phyloP scores from a whole-genome alignment of 306 rosid genomes.

The Prunus dulcis region DNA sequence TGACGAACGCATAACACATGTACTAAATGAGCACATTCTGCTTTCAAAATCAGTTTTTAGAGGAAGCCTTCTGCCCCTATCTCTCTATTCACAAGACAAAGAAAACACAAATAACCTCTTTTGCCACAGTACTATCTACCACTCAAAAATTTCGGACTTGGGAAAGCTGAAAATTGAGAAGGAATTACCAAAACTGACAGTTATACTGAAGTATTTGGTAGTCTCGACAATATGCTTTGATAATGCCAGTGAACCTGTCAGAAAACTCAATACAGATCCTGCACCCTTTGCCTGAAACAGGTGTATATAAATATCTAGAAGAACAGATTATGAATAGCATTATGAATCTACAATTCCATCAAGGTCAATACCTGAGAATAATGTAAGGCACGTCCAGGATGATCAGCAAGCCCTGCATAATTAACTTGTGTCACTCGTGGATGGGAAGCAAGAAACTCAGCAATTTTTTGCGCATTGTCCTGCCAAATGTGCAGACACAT shows the following conservation, averaged over 20 bases:
- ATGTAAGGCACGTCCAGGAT: slow-evolving; percentile 76
- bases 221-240: slow-evolving; percentile 89
- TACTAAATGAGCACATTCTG: background rate
- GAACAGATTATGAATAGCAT: slow-evolving; percentile 1
- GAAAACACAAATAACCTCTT: background rate
- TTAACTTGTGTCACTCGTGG: slow-evolving; percentile 71
- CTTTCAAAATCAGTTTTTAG: background rate
- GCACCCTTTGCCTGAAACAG: slow-evolving; percentile 82
- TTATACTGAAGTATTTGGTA: slow-evolving; percentile 82
- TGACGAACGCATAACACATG: background rate
- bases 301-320: slow-evolving; percentile 12
- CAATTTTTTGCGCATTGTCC: slow-evolving; percentile 92
- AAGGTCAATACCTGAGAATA: slow-evolving; percentile 68
- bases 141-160: background rate
- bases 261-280: slow-evolving; percentile 88
- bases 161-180: slow-evolving; percentile 3
- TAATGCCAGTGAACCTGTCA: slow-evolving; percentile 75
- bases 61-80: background rate
- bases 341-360: slow-evolving; percentile 15
- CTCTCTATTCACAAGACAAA: background rate
- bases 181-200: slow-evolving; percentile 83
- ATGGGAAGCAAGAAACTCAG: slow-evolving; percentile 82
- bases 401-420: slow-evolving; percentile 72
- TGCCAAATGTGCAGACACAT: slow-evolving; percentile 29
- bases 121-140: background rate